Conservation (phyloP, 352 stramenopile species). For the Pythium brachiatum region DNA sequence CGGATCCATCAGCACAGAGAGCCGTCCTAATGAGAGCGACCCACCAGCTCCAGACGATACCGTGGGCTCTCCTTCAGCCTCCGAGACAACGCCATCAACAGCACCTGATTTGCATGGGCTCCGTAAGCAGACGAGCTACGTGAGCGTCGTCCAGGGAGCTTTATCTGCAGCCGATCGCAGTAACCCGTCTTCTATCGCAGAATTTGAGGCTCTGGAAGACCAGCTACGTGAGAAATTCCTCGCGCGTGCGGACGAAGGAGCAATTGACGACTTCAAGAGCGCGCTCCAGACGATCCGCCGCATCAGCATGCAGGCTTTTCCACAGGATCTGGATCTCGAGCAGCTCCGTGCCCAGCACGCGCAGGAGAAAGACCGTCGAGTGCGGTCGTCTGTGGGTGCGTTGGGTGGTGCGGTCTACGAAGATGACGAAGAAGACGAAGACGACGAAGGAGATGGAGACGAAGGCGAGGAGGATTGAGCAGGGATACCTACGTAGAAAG, state of each 20-base stretch:
- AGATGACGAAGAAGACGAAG: conserved; percentile 29
- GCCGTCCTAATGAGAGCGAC: background rate
- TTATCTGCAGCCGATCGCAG: conserved; percentile 14
- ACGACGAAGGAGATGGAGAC: conserved; percentile 27
- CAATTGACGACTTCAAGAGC: conserved; percentile 69
- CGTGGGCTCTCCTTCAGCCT: too few species aligned
- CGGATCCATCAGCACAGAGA: conserved; percentile 3
- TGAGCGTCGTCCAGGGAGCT: conserved; percentile 37
- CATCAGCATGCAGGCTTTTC: conserved; percentile 32
- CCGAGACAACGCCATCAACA: too few species aligned
- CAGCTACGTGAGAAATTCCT: conserved; percentile 63
- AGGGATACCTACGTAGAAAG: background rate
- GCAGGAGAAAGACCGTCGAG: background rate
- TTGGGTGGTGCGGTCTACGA: conserved; percentile 20
- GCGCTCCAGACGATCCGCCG: conserved; percentile 64
- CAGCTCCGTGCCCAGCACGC: conserved; percentile 4
- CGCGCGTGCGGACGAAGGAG: conserved; percentile 46
- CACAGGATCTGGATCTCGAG: conserved; percentile 11
- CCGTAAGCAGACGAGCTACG: conserved; percentile 32
- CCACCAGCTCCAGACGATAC: background rate
- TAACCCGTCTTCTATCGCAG: conserved; percentile 9
- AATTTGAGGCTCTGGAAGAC: conserved; percentile 60
- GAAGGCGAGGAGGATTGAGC: conserved; percentile 21
- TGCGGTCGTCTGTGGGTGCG: background rate
- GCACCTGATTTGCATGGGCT: background rate